Conservation (phyloP, 2,329 filamentous ascomycete species). For the Scedosporium aurantiacum region DNA sequence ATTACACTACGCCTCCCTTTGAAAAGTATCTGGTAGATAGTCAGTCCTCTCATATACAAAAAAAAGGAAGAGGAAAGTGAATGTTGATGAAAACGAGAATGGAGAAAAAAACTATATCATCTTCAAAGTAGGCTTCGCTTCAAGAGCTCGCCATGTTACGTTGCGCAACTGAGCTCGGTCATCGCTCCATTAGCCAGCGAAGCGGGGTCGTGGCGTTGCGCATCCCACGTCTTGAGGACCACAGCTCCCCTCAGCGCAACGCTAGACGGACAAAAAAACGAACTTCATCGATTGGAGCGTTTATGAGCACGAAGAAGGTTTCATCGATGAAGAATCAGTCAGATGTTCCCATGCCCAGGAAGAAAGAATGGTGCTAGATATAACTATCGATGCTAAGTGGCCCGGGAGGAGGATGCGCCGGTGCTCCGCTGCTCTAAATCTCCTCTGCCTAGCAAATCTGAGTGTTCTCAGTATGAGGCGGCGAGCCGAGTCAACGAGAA, state of each 20-base stretch:
- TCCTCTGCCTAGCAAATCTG: too few species aligned
- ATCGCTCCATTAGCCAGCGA: neutral
- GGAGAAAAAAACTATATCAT: too few species aligned
- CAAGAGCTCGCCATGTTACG: neutral
- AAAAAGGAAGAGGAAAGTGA: too few species aligned
- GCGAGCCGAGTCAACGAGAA: too few species aligned
- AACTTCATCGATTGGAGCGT: neutral
- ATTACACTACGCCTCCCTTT: too few species aligned
- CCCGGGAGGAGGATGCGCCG: too few species aligned
- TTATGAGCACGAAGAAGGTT: neutral
- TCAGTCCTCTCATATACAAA: too few species aligned
- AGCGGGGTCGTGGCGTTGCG: neutral
- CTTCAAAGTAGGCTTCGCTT: neutral
- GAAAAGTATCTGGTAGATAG: too few species aligned
- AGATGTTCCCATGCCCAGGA: neutral
- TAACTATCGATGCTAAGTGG: too few species aligned
- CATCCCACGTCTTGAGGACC: neutral
- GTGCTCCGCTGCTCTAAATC: too few species aligned
- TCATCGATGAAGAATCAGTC: neutral
- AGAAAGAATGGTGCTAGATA: neutral
- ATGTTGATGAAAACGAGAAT: too few species aligned
- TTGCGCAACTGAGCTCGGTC: neutral
- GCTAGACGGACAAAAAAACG: neutral
- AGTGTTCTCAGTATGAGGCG: too few species aligned
- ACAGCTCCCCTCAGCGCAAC: neutral